phyloP scores from a whole-genome alignment of 306 rosid genomes.

The Cercis canadensis region DNA sequence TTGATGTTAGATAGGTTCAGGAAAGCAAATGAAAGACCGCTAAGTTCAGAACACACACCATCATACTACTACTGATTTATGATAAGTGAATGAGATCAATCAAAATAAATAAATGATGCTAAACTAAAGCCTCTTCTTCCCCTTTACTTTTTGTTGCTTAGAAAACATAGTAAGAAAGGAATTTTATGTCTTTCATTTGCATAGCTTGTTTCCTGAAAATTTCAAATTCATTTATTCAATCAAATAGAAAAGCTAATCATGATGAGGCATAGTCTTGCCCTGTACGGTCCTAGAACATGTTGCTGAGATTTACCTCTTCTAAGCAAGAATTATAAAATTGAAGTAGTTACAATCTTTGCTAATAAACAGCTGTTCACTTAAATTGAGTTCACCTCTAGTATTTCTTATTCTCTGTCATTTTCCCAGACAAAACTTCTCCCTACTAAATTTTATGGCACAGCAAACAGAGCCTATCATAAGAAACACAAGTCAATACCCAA shows the following conservation, averaged over 20 bases:
- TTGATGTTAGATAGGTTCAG: background rate
- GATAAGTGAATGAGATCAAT: background rate
- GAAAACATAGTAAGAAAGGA: background rate
- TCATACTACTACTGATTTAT: background rate
- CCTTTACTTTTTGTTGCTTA: background rate
- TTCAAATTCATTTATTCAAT: background rate
- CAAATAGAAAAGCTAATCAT: background rate
- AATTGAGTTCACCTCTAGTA: background rate
- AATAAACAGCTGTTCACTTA: slow-evolving; percentile 3
- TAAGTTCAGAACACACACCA: background rate
- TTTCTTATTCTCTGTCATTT: slow-evolving; percentile 12
- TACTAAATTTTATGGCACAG: background rate
- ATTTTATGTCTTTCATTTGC: background rate
- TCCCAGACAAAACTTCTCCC: slow-evolving; percentile 7
- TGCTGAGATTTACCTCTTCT: slow-evolving; percentile 2
- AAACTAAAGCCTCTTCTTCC: background rate
- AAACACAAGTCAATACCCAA: slow-evolving; percentile 2
- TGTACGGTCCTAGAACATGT: background rate
- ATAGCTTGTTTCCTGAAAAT: background rate
- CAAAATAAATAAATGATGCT: background rate
- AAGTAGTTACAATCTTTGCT: slow-evolving; percentile 12
- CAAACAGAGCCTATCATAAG: background rate
- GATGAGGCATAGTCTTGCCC: background rate
- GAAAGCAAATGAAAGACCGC: background rate
- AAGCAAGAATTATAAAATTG: slow-evolving; percentile 9